These are phyloP conservation scores for Colletotrichum sublineola DNA, from an alignment of 2,329 filamentous ascomycete genomes.

Conservation along the genomic window DNA sequence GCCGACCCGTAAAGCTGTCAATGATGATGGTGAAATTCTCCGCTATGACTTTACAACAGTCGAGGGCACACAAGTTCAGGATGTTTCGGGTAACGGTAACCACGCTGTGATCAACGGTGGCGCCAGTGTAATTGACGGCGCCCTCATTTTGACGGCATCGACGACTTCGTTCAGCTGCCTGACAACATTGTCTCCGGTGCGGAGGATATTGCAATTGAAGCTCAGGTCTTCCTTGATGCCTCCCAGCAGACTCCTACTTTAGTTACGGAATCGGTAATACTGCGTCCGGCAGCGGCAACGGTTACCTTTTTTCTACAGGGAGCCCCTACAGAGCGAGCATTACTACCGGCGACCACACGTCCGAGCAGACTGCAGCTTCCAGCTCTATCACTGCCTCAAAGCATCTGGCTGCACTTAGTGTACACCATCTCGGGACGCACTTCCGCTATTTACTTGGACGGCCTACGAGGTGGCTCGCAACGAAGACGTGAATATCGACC, in stretches of 20 bases:
- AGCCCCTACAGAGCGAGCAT: conserved; percentile 45
- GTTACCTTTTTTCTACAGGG: conserved; percentile 46
- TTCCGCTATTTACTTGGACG: conserved; percentile 51
- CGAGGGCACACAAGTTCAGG: conserved; percentile 37
- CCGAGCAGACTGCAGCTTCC: conserved; percentile 42
- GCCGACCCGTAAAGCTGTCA: conserved; percentile 24
- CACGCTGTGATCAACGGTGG: conserved; percentile 44
- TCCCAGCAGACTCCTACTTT: conserved; percentile 45
- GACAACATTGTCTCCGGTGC: conserved; percentile 43
- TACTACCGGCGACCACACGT: conserved; percentile 42
- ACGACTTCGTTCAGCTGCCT: conserved; percentile 46
- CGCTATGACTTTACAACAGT: conserved; percentile 44
- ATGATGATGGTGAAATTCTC: conserved; percentile 43
- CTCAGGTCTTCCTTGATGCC: conserved; percentile 42
- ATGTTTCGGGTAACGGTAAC: conserved; percentile 44
- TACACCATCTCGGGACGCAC: conserved; percentile 43
- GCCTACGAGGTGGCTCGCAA: conserved; percentile 46
- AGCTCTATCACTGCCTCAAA: conserved; percentile 40
- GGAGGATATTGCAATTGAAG: conserved; percentile 43
- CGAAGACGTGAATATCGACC: conserved; percentile 34
- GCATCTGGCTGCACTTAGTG: conserved; percentile 44
- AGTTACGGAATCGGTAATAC: conserved; percentile 47
- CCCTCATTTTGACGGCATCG: conserved; percentile 45
- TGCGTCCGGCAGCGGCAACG: conserved; percentile 40
- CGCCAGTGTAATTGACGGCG: conserved; percentile 39